Evolutionary conservation across 225 moss, liverwort and hornwort genomes (phyloP).

Genomic region (Sphagnum contortum): DNA sequence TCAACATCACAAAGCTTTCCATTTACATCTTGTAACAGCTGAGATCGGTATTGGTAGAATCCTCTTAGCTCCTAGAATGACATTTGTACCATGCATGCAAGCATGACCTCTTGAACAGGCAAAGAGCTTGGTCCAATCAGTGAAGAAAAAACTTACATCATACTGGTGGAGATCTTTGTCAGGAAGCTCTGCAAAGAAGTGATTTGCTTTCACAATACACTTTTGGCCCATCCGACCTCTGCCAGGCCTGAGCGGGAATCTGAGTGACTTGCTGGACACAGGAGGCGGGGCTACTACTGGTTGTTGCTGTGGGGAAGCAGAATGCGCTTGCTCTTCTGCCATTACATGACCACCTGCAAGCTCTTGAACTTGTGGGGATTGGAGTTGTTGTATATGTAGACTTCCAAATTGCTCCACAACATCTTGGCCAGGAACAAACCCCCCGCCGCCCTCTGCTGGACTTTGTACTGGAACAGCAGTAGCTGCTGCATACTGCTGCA

Average conservation of each 20-base stretch:
- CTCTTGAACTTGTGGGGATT: slow-evolving; percentile 3
- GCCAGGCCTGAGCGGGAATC: slow-evolving; percentile 80
- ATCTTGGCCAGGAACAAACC: slow-evolving; percentile 14
- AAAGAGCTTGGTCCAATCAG: too few species aligned
- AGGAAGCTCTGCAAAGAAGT: slow-evolving; percentile 85
- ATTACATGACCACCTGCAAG: slow-evolving; percentile 3
- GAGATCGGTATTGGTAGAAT: too few species aligned
- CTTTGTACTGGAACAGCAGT: slow-evolving; percentile 5
- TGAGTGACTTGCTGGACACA: slow-evolving; percentile 64
- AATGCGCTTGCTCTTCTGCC: slow-evolving; percentile 18
- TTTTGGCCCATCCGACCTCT: slow-evolving; percentile 61
- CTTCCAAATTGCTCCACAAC: slow-evolving; percentile 40
- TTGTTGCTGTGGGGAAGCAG: slow-evolving; percentile 4
- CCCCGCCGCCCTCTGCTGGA: slow-evolving; percentile 6
- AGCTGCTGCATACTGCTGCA: too few species aligned
- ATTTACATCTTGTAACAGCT: too few species aligned
- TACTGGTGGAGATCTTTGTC: slow-evolving; percentile 95
- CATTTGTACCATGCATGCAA: too few species aligned
- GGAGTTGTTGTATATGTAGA: slow-evolving; percentile 22
- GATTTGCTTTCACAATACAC: slow-evolving; percentile 88
- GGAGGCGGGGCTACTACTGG: slow-evolving; percentile 34
- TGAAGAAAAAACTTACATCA: slow-evolving; percentile 38
- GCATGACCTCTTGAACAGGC: too few species aligned
- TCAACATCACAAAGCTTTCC: too few species aligned
- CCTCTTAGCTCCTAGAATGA: too few species aligned